These are phyloP conservation scores for Sungouiella thailandica DNA, from an alignment of 805 yeast species.

Conservation along the genomic window DNA sequence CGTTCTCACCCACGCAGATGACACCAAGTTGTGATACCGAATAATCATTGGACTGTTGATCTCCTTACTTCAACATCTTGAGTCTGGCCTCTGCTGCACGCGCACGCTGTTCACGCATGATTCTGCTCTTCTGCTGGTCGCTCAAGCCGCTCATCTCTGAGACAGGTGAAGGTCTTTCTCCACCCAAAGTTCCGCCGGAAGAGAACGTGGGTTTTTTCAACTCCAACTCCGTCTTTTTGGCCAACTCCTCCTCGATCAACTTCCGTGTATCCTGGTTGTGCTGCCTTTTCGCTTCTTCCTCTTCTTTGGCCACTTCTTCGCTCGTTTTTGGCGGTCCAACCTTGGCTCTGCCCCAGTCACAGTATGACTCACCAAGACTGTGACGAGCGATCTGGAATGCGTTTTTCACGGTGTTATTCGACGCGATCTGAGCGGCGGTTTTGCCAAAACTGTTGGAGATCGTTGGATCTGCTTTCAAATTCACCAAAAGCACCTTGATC, in stretches of 20 bases:
- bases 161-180: constrained; percentile 13
- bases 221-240: constrained; percentile 33
- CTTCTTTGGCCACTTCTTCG: constrained; percentile 49
- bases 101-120: constrained; percentile 93
- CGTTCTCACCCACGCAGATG: constrained; percentile 8
- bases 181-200: constrained; percentile 31
- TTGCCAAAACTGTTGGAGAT: constrained; percentile 47
- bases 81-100: constrained; percentile 93
- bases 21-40: background rate
- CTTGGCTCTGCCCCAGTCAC: constrained; percentile 66
- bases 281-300: constrained; percentile 28
- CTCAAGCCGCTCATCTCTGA: constrained; percentile 56
- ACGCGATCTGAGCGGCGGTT: constrained; percentile 65
- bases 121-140: constrained; percentile 66
- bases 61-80: constrained; percentile 5
- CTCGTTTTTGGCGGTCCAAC: constrained; percentile 58
- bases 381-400: constrained; percentile 67
- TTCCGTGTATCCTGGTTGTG: constrained; percentile 34
- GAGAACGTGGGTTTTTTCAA: constrained; percentile 27
- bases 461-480: constrained; percentile 68
- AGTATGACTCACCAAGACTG: constrained; percentile 61
- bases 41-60: background rate
- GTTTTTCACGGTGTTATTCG: constrained; percentile 39
- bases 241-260: constrained; percentile 41
- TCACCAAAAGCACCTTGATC: constrained; percentile 56